These are phyloP conservation scores for Glomus cerebriforme DNA, from an alignment of 192 early-diverging fungal genomes.

Conservation along the genomic window DNA sequence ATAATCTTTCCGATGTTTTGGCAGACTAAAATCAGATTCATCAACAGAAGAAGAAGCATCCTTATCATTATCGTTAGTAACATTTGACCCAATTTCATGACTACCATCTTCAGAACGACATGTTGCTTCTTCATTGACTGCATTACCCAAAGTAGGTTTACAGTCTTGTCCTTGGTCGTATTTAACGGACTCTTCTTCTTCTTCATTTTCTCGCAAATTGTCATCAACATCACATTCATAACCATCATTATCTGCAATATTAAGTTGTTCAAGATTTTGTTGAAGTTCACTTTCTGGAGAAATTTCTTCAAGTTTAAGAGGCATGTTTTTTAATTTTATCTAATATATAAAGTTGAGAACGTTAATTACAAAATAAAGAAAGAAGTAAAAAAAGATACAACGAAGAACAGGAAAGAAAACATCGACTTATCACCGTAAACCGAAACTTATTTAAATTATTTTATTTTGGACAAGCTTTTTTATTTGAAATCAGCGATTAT, in stretches of 20 bases:
- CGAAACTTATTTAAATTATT: too few relatives aligned
- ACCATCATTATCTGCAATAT: not conserved
- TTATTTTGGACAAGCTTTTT: too few relatives aligned
- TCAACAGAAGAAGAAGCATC: not conserved
- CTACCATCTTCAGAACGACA: not conserved
- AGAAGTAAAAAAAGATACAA: too few relatives aligned
- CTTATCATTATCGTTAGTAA: not conserved
- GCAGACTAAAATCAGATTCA: not conserved
- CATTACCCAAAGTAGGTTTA: not conserved
- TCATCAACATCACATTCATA: not conserved
- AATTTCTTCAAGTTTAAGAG: not conserved
- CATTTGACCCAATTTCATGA: not conserved
- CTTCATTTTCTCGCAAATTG: not conserved
- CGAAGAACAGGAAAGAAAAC: too few relatives aligned
- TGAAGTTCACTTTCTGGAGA: not conserved
- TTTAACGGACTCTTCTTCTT: not conserved
- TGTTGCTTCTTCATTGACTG: not conserved
- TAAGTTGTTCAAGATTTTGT: not conserved
- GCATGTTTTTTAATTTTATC: not conserved
- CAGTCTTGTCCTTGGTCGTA: not conserved
- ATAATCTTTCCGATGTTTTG: slow-evolving; percentile 5
- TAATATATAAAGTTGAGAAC: too few relatives aligned
- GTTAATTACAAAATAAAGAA: too few relatives aligned
- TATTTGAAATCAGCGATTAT: too few relatives aligned
- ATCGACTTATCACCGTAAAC: too few relatives aligned